phyloP scores from a whole-genome alignment of 148 eudicot species.

The Vaccinium macrocarpon region DNA sequence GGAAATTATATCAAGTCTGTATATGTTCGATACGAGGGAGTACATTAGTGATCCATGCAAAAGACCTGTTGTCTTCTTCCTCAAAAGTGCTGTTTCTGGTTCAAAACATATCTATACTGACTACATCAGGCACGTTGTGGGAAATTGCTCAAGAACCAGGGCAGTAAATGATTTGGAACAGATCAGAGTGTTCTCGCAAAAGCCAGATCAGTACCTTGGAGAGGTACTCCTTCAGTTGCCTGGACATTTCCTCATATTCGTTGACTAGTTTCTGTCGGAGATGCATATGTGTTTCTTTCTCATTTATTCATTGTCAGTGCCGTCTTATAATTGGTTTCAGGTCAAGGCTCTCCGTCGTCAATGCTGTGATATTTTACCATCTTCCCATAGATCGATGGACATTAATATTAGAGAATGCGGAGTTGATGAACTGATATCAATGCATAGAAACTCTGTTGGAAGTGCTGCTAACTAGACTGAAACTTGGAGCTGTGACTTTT shows the following conservation, averaged over 20 bases:
- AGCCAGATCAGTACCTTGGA: constrained; percentile 33
- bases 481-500: background rate
- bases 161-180: constrained; percentile 30
- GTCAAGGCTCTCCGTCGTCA: constrained; percentile 61
- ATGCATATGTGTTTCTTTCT: background rate
- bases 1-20: constrained; percentile 26
- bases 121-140: constrained; percentile 38
- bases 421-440: constrained; percentile 59
- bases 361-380: constrained; percentile 64
- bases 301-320: background rate
- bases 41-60: constrained; percentile 47
- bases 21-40: constrained; percentile 56
- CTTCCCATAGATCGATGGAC: constrained; percentile 41
- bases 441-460: constrained; percentile 30
- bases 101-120: constrained; percentile 36
- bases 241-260: background rate
- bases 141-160: constrained; percentile 35
- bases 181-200: constrained; percentile 50
- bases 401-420: constrained; percentile 57
- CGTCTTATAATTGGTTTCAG: constrained; percentile 25
- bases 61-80: constrained; percentile 63
- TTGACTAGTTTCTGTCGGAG: background rate
- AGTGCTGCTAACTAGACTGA: background rate
- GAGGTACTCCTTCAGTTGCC: constrained; percentile 35
- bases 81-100: constrained; percentile 40